These are phyloP conservation scores for Macrophomina phaseolina DNA, from an alignment of 2,329 filamentous ascomycete species.

Conservation along the genomic window DNA sequence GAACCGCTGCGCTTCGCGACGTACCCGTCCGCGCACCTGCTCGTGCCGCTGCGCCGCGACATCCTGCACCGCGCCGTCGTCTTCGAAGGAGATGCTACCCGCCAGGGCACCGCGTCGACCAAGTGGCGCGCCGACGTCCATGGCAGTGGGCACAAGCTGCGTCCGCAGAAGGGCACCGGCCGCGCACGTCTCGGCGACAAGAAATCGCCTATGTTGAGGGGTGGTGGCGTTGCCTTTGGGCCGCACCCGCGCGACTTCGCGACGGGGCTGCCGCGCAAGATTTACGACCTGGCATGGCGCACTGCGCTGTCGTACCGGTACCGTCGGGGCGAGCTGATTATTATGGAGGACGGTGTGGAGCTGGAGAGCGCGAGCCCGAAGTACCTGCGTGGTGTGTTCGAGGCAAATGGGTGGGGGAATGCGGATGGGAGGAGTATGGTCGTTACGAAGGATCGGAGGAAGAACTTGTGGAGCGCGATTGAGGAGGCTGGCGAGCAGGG, in stretches of 20 bases:
- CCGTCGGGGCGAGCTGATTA: slow-evolving; percentile 81
- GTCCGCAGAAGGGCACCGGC: slow-evolving; percentile 86
- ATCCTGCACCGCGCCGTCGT: slow-evolving; percentile 90
- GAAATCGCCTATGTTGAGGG: slow-evolving; percentile 80
- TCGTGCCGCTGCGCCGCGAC: slow-evolving; percentile 86
- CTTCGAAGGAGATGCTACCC: slow-evolving; percentile 88
- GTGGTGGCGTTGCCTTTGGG: slow-evolving; percentile 89
- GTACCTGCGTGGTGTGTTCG: slow-evolving; percentile 72
- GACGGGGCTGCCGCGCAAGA: slow-evolving; percentile 81
- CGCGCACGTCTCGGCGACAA: slow-evolving; percentile 77
- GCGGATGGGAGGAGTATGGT: slow-evolving; percentile 29
- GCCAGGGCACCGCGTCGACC: slow-evolving; percentile 76
- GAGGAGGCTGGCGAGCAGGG: slow-evolving; percentile 61
- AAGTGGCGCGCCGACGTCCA: slow-evolving; percentile 72
- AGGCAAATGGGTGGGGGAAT: slow-evolving; percentile 63
- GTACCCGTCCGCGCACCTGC: slow-evolving; percentile 82
- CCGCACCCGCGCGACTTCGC: slow-evolving; percentile 91
- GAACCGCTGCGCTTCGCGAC: slow-evolving; percentile 79
- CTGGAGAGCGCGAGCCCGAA: slow-evolving; percentile 68
- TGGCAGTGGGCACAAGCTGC: slow-evolving; percentile 81
- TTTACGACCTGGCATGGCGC: slow-evolving; percentile 95
- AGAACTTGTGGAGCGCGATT: slow-evolving; percentile 60
- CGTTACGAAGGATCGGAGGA: slow-evolving; percentile 30
- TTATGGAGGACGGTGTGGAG: slow-evolving; percentile 80
- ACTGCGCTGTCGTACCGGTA: slow-evolving; percentile 93